phyloP scores from a whole-genome alignment of 768 basidiomycete species.

The Chlorophyllum brunneum region DNA sequence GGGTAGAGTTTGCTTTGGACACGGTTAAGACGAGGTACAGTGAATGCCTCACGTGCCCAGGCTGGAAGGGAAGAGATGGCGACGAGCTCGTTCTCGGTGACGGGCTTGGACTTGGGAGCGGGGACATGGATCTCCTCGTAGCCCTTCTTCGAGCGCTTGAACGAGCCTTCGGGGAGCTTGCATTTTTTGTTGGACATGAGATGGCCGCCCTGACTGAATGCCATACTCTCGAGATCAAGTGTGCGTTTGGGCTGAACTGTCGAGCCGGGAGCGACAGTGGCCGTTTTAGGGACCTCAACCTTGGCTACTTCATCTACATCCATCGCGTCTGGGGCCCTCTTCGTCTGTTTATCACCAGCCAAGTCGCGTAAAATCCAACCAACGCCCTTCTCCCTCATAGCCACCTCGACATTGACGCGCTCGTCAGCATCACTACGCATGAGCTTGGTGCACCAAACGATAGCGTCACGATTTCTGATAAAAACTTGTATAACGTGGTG shows the following conservation, averaged over 20 bases:
- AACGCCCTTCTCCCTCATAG: conserved; percentile 95
- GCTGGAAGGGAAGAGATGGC: conserved; percentile 68
- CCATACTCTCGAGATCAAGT: conserved; percentile 90
- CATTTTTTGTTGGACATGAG: conserved; percentile 99
- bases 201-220: conserved; percentile 95
- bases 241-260: conserved; percentile 80
- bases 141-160: conserved; percentile 94
- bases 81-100: conserved; percentile 63
- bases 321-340: conserved; percentile 54
- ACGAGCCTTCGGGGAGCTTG: conserved; percentile 95
- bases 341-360: conserved; percentile 69
- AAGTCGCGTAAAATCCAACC: conserved; percentile 94
- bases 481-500: conserved; percentile 89
- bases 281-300: conserved; percentile 68
- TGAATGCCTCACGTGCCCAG: conserved; percentile 89
- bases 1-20: conserved; percentile 94
- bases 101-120: conserved; percentile 76
- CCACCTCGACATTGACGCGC: conserved; percentile 90
- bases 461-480: conserved; percentile 91
- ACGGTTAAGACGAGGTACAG: conserved; percentile 77
- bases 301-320: conserved; percentile 62
- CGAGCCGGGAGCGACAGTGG: conserved; percentile 84
- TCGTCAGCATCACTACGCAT: conserved; percentile 87
- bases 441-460: conserved; percentile 98
- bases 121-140: conserved; percentile 98